Conservation (phyloP, 2,329 filamentous ascomycete species). For the Fusarium pseudoanthophilum region DNA sequence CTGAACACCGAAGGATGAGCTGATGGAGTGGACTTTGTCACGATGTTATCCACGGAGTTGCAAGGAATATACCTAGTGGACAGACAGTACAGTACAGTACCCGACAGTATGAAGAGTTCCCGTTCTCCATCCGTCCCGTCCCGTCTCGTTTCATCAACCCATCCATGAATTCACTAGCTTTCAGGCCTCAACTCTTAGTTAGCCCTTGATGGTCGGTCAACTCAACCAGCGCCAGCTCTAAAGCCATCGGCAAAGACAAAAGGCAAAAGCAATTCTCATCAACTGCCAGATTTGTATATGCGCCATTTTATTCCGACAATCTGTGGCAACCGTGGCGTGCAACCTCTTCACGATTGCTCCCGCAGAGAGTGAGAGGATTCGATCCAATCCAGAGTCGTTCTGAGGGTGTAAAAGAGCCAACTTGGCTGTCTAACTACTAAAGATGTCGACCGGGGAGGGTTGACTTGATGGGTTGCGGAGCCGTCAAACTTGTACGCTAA, state of each 20-base stretch:
- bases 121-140: conserved; percentile 21
- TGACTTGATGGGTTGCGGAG: conserved; percentile 12
- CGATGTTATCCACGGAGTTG: conserved; percentile 12
- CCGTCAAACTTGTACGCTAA: conserved; percentile 28
- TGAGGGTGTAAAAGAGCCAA: conserved; percentile 28
- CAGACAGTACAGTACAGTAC: not conserved
- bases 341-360: conserved; percentile 21
- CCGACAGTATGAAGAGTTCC: conserved; percentile 1
- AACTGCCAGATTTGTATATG: conserved; percentile 28
- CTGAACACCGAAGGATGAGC: not conserved
- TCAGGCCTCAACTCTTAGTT: conserved; percentile 3
- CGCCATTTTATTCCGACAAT: conserved; percentile 32
- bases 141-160: conserved; percentile 28
- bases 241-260: not conserved
- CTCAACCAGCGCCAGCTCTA: not conserved
- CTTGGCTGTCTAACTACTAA: not conserved
- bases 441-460: not conserved
- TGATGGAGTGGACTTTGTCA: conserved; percentile 10
- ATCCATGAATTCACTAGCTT: not conserved
- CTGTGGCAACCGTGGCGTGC: conserved; percentile 33
- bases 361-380: conserved; percentile 7
- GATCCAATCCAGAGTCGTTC: not conserved
- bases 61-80: not conserved
- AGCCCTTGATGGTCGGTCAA: not conserved
- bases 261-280: conserved; percentile 2